Evolutionary conservation across 495 filamentous ascomycete genomes (phyloP).

Genomic region (Aspergillus nanangensis): DNA sequence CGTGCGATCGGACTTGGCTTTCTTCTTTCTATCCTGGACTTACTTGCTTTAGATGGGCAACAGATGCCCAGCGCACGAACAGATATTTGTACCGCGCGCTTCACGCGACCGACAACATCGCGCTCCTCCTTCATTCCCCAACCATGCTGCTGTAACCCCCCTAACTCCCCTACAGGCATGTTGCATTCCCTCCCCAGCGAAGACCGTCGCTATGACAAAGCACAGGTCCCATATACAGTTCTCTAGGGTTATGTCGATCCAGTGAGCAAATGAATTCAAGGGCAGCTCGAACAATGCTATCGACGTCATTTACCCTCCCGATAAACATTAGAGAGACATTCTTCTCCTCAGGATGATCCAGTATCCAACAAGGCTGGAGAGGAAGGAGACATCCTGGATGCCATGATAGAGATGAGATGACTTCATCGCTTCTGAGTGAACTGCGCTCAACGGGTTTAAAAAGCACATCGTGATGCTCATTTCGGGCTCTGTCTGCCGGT

Average conservation of each 20-base stretch:
- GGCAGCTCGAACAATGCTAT: slow-evolving; percentile 4
- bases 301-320: slow-evolving; percentile 10
- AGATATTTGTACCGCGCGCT: too few species aligned
- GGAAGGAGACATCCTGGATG: slow-evolving; percentile 1
- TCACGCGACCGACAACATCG: too few species aligned
- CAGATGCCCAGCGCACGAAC: too few species aligned
- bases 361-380: slow-evolving; percentile 4
- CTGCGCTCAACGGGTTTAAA: background rate
- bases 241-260: background rate
- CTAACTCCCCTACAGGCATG: too few species aligned
- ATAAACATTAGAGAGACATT: slow-evolving; percentile 4
- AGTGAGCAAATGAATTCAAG: background rate
- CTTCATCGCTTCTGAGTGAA: background rate
- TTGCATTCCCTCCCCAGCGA: background rate
- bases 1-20: too few species aligned
- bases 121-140: too few species aligned
- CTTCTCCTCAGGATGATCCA: slow-evolving; percentile 1
- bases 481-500: too few species aligned
- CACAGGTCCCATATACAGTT: too few species aligned
- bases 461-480: too few species aligned
- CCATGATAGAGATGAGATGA: background rate
- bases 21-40: too few species aligned
- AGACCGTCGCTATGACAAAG: background rate
- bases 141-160: too few species aligned
- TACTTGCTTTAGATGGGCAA: too few species aligned